A percentile compares a stretch with the other conserved stretches of the same genome.
These are phyloP conservation scores for Lasiodiplodia gonubiensis DNA, from an alignment of 2,329 filamentous ascomycete genomes.

Conservation along the genomic window DNA sequence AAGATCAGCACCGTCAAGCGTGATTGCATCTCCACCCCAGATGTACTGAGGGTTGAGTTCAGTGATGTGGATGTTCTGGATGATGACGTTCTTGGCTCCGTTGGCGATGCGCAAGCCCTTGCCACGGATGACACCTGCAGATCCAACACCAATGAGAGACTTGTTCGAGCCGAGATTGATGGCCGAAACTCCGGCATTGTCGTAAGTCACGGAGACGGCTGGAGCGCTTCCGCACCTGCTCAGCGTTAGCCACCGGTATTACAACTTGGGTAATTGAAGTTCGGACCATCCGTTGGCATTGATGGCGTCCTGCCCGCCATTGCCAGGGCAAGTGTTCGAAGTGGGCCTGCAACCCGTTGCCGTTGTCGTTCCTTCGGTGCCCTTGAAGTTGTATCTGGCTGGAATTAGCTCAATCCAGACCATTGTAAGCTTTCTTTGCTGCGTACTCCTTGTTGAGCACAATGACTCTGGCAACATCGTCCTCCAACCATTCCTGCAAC, in stretches of 20 bases:
- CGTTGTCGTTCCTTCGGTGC: slow-evolving; percentile 60
- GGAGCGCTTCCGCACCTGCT: slow-evolving; percentile 54
- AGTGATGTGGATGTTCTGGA: slow-evolving; percentile 53
- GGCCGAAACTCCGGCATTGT: slow-evolving; percentile 59
- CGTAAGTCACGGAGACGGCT: slow-evolving; percentile 51
- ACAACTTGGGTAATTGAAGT: background rate
- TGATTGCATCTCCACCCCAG: slow-evolving; percentile 46
- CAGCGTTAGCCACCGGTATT: slow-evolving; percentile 59
- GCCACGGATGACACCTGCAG: slow-evolving; percentile 61
- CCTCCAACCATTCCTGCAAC: slow-evolving; percentile 64
- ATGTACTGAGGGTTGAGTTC: slow-evolving; percentile 45
- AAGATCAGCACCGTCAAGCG: slow-evolving; percentile 39
- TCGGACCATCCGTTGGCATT: slow-evolving; percentile 64
- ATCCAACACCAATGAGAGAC: slow-evolving; percentile 60
- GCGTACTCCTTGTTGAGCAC: slow-evolving; percentile 57
- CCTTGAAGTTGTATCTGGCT: slow-evolving; percentile 58
- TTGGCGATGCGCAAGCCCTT: slow-evolving; percentile 58
- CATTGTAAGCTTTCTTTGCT: slow-evolving; percentile 34
- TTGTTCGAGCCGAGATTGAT: slow-evolving; percentile 65
- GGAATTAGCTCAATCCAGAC: slow-evolving; percentile 23
- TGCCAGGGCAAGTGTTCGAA: slow-evolving; percentile 54
- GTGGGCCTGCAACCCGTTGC: slow-evolving; percentile 63
- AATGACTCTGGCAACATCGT: slow-evolving; percentile 61
- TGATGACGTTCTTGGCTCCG: slow-evolving; percentile 60
- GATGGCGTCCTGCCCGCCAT: slow-evolving; percentile 65